Percentiles rank a stretch among this genome's conserved stretches.
Conservation (phyloP, 805 yeast genomes). For the Cyberlindnera subsufficiens region DNA sequence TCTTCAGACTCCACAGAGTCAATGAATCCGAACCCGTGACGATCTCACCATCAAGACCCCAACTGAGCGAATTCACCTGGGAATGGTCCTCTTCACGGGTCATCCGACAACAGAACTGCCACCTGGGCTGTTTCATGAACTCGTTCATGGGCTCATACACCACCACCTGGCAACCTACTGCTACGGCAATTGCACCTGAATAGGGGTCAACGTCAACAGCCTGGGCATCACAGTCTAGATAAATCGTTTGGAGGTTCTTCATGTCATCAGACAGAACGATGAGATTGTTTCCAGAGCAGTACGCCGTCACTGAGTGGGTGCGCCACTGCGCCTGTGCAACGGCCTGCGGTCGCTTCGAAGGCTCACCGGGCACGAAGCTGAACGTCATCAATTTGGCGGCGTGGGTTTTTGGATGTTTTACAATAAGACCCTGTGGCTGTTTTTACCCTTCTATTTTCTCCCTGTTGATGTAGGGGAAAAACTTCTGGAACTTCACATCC, state of each 20-base stretch:
- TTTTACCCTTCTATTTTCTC: not conserved
- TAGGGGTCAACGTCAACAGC: slow-evolving; percentile 57
- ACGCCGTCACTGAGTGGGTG: slow-evolving; percentile 49
- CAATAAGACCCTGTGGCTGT: no score
- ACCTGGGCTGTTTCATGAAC: slow-evolving; percentile 34
- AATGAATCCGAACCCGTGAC: slow-evolving; percentile 54
- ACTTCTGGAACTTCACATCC: not conserved
- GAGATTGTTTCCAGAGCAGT: slow-evolving; percentile 85
- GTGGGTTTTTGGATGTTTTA: no score
- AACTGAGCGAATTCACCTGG: slow-evolving; percentile 37
- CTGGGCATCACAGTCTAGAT: slow-evolving; percentile 58
- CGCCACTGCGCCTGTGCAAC: slow-evolving; percentile 63
- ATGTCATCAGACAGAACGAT: slow-evolving; percentile 53
- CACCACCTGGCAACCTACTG: slow-evolving; percentile 36
- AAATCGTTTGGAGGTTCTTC: slow-evolving; percentile 67
- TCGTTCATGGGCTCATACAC: slow-evolving; percentile 53
- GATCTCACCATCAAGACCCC: slow-evolving; percentile 55
- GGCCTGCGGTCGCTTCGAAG: slow-evolving; percentile 51
- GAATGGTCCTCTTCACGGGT: slow-evolving; percentile 24
- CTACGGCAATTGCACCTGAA: slow-evolving; percentile 59
- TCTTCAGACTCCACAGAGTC: slow-evolving; percentile 44
- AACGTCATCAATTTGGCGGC: slow-evolving; percentile 42
- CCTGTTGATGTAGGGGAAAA: not conserved
- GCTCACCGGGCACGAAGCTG: slow-evolving; percentile 82
- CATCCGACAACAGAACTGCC: slow-evolving; percentile 35